phyloP scores from a whole-genome alignment of 192 early-diverging fungal species.

The Lobosporangium transversale region DNA sequence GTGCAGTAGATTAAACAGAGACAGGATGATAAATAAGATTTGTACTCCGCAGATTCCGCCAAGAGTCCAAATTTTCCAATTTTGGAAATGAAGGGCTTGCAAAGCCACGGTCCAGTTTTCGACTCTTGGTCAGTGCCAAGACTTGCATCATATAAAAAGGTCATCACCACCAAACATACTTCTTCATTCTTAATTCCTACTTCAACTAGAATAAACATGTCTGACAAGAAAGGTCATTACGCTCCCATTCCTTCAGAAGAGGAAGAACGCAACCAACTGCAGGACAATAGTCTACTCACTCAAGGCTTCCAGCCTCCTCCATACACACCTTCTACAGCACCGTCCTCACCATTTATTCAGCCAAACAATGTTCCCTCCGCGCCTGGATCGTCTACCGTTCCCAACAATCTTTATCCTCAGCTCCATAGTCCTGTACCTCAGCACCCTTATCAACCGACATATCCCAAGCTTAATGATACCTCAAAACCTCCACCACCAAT shows the following conservation, averaged over 20 bases:
- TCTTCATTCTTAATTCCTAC: too few relatives aligned
- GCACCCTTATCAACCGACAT: constrained; percentile 32
- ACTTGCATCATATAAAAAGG: too few relatives aligned
- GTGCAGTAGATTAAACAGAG: too few relatives aligned
- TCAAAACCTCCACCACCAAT: constrained; percentile 27
- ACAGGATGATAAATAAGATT: too few relatives aligned
- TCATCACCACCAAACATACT: too few relatives aligned
- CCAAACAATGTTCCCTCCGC: constrained; percentile 12
- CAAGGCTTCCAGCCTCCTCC: constrained; percentile 39
- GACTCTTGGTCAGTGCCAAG: too few relatives aligned
- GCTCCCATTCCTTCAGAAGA: constrained; percentile 10
- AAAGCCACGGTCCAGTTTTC: too few relatives aligned
- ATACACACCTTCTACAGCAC: constrained; percentile 45
- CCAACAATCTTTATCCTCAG: constrained; percentile 39
- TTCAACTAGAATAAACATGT: too few relatives aligned
- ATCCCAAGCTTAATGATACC: constrained; percentile 20
- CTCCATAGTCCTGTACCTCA: constrained; percentile 13
- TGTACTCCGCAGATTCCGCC: too few relatives aligned
- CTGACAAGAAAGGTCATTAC: constrained; percentile 39
- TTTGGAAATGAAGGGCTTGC: too few relatives aligned
- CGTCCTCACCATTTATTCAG: constrained; percentile 30
- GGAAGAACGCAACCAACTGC: constrained; percentile 7
- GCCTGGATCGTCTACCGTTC: constrained; percentile 16
- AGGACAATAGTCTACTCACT: constrained; percentile 4
- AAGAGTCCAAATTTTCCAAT: too few relatives aligned